phyloP scores from a whole-genome alignment of 2,329 filamentous ascomycete species.

The Rugonectria rugulosa region DNA sequence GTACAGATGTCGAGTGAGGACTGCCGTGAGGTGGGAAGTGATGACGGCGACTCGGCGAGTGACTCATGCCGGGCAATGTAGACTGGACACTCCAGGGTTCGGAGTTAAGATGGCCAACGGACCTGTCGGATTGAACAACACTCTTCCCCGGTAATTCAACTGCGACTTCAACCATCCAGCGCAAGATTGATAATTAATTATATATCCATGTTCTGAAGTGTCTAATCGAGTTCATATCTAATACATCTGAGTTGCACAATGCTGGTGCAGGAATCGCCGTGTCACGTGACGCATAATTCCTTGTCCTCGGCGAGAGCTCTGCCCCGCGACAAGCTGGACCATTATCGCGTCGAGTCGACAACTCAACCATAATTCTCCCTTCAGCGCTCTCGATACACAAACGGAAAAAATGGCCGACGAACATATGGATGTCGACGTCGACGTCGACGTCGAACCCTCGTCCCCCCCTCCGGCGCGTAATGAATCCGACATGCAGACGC shows the following conservation, averaged over 20 bases:
- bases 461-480: conserved; percentile 54
- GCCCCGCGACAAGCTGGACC: conserved; percentile 16
- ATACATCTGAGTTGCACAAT: background rate
- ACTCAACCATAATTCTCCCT: background rate
- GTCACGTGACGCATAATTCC: conserved; percentile 18
- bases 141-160: background rate
- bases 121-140: background rate
- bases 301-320: background rate
- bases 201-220: background rate
- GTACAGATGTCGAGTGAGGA: background rate
- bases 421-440: conserved; percentile 64
- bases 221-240: conserved; percentile 2
- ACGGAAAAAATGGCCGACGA: conserved; percentile 56
- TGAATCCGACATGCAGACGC: conserved; percentile 73
- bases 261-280: background rate
- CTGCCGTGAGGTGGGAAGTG: background rate
- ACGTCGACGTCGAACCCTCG: conserved; percentile 52
- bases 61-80: conserved; percentile 29
- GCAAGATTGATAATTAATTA: background rate
- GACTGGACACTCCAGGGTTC: background rate
- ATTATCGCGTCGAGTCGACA: background rate
- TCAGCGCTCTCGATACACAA: background rate
- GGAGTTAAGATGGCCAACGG: conserved; percentile 8
- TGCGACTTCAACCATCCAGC: background rate
- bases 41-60: conserved; percentile 24